Conservation (phyloP, 495 filamentous ascomycete genomes). For the Thermothielavioides terrestris region DNA sequence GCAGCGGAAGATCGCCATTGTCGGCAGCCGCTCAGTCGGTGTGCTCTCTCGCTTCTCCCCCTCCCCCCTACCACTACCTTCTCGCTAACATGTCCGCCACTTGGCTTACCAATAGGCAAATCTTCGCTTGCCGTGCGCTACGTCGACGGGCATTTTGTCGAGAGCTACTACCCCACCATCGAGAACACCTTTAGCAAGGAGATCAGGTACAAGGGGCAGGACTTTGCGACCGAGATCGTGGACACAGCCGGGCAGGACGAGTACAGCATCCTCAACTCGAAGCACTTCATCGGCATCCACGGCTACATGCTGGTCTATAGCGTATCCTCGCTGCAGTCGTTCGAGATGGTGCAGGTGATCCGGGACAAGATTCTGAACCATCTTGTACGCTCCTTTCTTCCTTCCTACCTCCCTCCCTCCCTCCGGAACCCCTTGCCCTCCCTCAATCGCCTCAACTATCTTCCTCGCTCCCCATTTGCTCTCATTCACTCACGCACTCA, state of each 20-base stretch:
- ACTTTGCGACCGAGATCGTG: conserved; percentile 94
- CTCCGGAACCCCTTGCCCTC: neutral
- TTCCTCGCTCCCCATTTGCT: no score
- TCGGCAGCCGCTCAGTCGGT: conserved; percentile 96
- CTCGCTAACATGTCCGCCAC: no score
- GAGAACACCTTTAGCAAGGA: conserved; percentile 97
- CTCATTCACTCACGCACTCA: neutral
- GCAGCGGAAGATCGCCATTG: conserved; percentile 96
- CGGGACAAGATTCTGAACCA: conserved; percentile 97
- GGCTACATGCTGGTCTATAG: conserved; percentile 98
- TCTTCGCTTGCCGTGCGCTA: conserved; percentile 96
- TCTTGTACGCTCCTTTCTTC: conserved; percentile 50
- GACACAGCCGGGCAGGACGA: conserved; percentile 99
- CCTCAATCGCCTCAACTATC: neutral
- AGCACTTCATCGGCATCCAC: conserved; percentile 99
- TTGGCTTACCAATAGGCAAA: no score
- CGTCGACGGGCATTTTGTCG: conserved; percentile 96
- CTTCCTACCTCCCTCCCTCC: conserved; percentile 4
- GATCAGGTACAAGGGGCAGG: conserved; percentile 84
- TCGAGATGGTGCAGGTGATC: conserved; percentile 93
- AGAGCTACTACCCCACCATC: conserved; percentile 98
- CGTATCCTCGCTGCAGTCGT: conserved; percentile 83
- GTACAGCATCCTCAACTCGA: conserved; percentile 94
- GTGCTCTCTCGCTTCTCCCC: conserved; percentile 33
- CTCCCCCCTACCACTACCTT: conserved; percentile 2